Conservation (phyloP, 345 rosid genomes). For the Euphorbia lathyris region DNA sequence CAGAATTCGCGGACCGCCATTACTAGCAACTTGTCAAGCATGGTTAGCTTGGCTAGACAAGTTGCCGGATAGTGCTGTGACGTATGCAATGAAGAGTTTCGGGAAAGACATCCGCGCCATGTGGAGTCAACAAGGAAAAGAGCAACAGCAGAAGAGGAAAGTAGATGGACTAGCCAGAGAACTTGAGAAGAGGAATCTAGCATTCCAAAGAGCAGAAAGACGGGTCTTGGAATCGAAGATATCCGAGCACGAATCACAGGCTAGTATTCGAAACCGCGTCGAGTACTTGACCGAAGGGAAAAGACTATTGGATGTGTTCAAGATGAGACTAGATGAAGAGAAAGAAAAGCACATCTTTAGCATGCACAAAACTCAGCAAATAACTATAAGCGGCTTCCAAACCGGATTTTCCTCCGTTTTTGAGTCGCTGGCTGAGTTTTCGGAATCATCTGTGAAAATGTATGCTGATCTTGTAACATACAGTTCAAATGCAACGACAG, state of each 20-base stretch:
- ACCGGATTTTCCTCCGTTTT: conserved; percentile 37
- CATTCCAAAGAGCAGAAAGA: conserved; percentile 31
- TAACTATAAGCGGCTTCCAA: conserved; percentile 36
- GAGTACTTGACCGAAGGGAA: conserved; percentile 33
- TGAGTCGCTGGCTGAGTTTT: conserved; percentile 32
- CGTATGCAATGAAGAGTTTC: conserved; percentile 29
- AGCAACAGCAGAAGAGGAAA: conserved; percentile 44
- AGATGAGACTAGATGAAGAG: conserved; percentile 29
- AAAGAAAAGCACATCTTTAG: conserved; percentile 31
- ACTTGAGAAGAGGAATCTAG: conserved; percentile 27
- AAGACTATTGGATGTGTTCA: conserved; percentile 30
- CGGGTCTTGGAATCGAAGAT: conserved; percentile 28
- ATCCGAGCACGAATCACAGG: conserved; percentile 21
- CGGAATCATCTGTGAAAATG: conserved; percentile 34
- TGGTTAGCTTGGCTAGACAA: conserved; percentile 37
- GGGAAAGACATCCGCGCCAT: conserved; percentile 27
- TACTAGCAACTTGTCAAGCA: conserved; percentile 31
- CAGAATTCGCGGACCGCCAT: conserved; percentile 23
- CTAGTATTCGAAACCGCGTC: conserved; percentile 12
- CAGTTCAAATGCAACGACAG: conserved; percentile 18
- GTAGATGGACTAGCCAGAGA: conserved; percentile 34
- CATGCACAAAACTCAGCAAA: conserved; percentile 33
- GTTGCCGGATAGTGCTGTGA: conserved; percentile 36
- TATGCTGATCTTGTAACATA: conserved; percentile 28
- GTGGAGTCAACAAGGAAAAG: conserved; percentile 41